Conservation (phyloP, 768 basidiomycete genomes). For the Lactarius psammicola region DNA sequence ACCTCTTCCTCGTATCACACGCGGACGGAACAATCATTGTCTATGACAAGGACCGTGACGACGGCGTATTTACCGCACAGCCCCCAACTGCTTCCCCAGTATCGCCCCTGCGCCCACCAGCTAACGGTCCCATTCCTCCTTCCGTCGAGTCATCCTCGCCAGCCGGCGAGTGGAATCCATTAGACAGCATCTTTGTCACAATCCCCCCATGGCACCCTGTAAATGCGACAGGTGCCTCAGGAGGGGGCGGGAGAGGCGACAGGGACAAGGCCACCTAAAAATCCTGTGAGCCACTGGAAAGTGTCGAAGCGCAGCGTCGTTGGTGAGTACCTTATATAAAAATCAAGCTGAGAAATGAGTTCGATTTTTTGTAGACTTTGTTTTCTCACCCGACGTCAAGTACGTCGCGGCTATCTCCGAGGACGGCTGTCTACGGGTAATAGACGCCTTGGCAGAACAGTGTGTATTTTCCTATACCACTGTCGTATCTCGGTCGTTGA, state of each 20-base stretch:
- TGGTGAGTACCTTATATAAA: constrained; percentile 45
- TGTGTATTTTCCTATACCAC: constrained; percentile 39
- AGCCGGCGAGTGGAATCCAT: constrained; percentile 69
- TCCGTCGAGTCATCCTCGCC: constrained; percentile 33
- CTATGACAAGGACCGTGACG: constrained; percentile 89
- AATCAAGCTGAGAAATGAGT: constrained; percentile 2
- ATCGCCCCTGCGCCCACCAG: constrained; percentile 29
- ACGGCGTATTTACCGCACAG: constrained; percentile 68
- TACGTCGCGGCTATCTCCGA: constrained; percentile 89
- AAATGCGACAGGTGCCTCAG: constrained; percentile 42
- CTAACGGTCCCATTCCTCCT: constrained; percentile 30
- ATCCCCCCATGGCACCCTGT: constrained; percentile 86
- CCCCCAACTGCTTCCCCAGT: constrained; percentile 44
- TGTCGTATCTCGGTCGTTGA: neutral
- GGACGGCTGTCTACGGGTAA: constrained; percentile 87
- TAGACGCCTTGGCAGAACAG: constrained; percentile 87
- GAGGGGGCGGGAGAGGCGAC: constrained; percentile 37
- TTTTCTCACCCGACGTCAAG: constrained; percentile 91
- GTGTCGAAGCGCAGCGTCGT: constrained; percentile 69
- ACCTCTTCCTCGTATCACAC: constrained; percentile 83
- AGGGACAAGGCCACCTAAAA: constrained; percentile 74
- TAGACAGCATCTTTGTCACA: constrained; percentile 72
- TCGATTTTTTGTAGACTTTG: constrained; percentile 60
- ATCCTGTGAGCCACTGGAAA: constrained; percentile 91
- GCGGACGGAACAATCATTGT: constrained; percentile 87